Conservation (phyloP, 1,284 basidiomycete genomes). For the Tilletia setariae region DNA sequence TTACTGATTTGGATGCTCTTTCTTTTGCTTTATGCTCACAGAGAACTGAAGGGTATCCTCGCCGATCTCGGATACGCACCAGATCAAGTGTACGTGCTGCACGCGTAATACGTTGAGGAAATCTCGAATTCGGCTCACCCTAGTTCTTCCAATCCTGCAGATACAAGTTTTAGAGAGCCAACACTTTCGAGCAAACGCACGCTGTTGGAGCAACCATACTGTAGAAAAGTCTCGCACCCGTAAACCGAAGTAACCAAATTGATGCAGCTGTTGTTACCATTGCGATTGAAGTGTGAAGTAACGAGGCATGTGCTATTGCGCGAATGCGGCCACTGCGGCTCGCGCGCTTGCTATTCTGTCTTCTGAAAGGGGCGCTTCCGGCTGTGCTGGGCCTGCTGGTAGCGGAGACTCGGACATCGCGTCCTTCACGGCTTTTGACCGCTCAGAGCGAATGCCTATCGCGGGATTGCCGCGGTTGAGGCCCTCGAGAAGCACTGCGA, state of each 20-base stretch:
- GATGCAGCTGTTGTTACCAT: too few species aligned
- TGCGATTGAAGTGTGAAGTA: too few species aligned
- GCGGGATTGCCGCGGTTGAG: slow-evolving; percentile 48
- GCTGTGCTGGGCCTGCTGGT: slow-evolving; percentile 5
- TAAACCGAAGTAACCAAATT: neutral
- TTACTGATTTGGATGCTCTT: neutral
- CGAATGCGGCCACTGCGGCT: slow-evolving; percentile 9
- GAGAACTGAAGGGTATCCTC: slow-evolving; percentile 46
- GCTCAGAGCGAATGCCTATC: slow-evolving; percentile 46
- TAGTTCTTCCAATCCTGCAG: neutral
- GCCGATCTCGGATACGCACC: slow-evolving; percentile 47
- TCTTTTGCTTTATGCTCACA: neutral
- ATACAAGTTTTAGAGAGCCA: slow-evolving; percentile 5
- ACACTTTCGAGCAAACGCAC: neutral
- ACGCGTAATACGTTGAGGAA: neutral
- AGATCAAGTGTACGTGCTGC: slow-evolving; percentile 38
- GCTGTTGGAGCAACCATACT: neutral
- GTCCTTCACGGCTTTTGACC: slow-evolving; percentile 31
- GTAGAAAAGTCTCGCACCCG: neutral
- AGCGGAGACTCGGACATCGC: slow-evolving; percentile 5
- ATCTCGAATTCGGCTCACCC: neutral
- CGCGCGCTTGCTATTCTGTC: slow-evolving; percentile 15
- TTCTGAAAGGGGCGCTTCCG: neutral
- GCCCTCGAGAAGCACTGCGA: slow-evolving; percentile 43
- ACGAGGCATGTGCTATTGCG: too few species aligned